Percentiles rank a stretch among this genome's conserved stretches.
Conservation (phyloP, 306 rosid genomes). For the Dryas octopetala region DNA sequence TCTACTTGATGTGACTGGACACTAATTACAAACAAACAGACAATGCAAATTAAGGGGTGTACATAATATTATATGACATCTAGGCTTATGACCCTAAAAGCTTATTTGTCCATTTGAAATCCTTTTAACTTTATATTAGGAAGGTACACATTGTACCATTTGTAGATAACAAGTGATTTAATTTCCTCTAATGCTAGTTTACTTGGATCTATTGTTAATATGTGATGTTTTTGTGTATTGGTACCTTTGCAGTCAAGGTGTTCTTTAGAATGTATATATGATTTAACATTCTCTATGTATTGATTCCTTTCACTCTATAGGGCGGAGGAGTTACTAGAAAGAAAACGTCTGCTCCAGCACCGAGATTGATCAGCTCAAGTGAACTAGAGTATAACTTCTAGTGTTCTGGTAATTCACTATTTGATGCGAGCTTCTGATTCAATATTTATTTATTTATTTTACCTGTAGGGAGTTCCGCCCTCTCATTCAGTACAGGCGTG, state of each 20-base stretch:
- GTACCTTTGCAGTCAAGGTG: background rate
- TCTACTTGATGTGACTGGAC: background rate
- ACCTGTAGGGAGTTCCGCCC: conserved; percentile 82
- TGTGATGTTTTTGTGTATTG: background rate
- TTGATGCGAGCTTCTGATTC: conserved; percentile 10
- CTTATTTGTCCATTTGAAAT: too few relatives aligned
- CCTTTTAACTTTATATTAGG: background rate
- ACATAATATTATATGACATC: too few relatives aligned
- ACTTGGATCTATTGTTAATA: background rate
- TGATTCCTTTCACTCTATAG: conserved; percentile 39
- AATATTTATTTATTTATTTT: conserved; percentile 16
- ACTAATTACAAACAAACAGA: background rate
- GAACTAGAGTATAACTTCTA: conserved; percentile 78
- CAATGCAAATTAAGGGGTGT: background rate
- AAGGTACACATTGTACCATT: background rate
- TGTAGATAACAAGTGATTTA: background rate
- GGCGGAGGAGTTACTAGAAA: conserved; percentile 77
- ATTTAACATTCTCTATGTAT: conserved; percentile 12
- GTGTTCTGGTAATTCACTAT: conserved; percentile 6
- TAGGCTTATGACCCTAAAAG: too few relatives aligned
- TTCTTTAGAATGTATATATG: background rate
- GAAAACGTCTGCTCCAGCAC: conserved; percentile 59
- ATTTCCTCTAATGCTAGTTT: background rate
- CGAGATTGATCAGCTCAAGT: conserved; percentile 80
- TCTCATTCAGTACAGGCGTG: conserved; percentile 66